Evolutionary conservation across 768 basidiomycete species (phyloP).

Genomic region (Auricularia auricula-judae): DNA sequence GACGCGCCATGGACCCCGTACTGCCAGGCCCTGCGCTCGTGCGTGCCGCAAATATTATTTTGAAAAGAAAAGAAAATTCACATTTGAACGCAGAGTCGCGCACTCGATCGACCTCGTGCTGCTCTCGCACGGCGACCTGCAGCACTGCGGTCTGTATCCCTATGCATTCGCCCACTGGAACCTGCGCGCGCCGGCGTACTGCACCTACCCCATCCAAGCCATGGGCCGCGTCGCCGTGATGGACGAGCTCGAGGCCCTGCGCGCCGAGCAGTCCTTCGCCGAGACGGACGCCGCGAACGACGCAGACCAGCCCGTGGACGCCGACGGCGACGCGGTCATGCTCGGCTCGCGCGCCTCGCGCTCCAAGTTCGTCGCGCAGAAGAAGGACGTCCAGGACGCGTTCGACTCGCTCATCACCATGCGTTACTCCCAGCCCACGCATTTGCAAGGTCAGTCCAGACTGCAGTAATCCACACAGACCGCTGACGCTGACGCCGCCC

Average conservation of each 20-base stretch:
- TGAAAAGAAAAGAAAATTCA: background rate
- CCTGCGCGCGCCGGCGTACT: conserved; percentile 83
- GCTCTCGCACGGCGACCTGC: conserved; percentile 85
- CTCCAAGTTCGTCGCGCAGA: conserved; percentile 61
- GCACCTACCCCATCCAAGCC: conserved; percentile 89
- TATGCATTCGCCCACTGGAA: conserved; percentile 85
- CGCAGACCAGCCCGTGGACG: conserved; percentile 10
- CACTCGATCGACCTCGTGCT: conserved; percentile 83
- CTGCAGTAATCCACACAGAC: too few relatives aligned
- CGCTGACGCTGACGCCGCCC: too few relatives aligned
- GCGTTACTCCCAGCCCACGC: conserved; percentile 90
- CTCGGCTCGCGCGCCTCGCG: conserved; percentile 13
- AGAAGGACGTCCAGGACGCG: conserved; percentile 81
- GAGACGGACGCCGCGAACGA: conserved; percentile 13
- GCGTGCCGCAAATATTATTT: conserved; percentile 17
- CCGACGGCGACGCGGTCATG: conserved; percentile 15
- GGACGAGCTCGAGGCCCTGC: conserved; percentile 76
- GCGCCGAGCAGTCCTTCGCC: conserved; percentile 45
- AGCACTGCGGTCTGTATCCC: conserved; percentile 84
- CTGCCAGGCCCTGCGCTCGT: conserved; percentile 59
- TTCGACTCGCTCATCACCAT: conserved; percentile 88
- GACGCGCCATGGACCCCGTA: conserved; percentile 50
- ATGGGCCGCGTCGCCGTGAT: conserved; percentile 87
- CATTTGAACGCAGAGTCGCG: conserved; percentile 41
- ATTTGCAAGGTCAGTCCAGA: conserved; percentile 65